These are phyloP conservation scores for Volvox carteri DNA, from an alignment of 163 green algal species.

Conservation along the genomic window DNA sequence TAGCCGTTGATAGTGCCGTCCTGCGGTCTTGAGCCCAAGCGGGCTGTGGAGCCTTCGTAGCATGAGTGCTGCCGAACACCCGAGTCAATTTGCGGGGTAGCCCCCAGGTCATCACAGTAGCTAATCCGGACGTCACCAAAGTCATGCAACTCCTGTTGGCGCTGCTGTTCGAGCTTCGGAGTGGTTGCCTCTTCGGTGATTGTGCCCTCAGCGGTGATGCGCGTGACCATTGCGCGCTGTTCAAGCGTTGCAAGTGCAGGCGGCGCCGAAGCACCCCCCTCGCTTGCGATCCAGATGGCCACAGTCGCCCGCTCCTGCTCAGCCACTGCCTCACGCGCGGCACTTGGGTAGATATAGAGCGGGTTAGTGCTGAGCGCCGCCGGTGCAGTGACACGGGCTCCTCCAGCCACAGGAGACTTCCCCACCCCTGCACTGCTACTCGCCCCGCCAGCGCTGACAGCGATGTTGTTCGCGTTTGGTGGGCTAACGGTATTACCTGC, in stretches of 20 bases:
- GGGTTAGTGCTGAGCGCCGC: slow-evolving; percentile 33
- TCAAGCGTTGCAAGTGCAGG: background rate
- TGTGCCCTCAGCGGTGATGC: background rate
- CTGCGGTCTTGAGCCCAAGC: background rate
- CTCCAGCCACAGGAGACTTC: background rate
- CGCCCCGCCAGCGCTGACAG: slow-evolving; percentile 6
- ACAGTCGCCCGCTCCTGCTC: slow-evolving; percentile 30
- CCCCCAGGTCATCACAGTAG: slow-evolving; percentile 8
- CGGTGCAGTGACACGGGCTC: background rate
- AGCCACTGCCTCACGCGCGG: background rate
- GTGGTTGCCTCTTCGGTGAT: background rate
- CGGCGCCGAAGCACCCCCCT: background rate
- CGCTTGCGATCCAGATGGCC: slow-evolving; percentile 21
- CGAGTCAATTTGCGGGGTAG: background rate
- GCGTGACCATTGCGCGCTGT: background rate
- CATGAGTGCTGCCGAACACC: background rate
- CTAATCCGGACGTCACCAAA: background rate
- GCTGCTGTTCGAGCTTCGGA: background rate
- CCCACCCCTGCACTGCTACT: background rate
- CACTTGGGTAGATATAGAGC: slow-evolving; percentile 37
- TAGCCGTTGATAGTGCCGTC: background rate
- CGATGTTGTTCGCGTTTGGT: background rate
- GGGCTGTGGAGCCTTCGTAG: background rate
- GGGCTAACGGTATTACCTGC: background rate
- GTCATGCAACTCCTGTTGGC: background rate